These are phyloP conservation scores for Chlorella sp. DNA, from an alignment of 139 green algal species.

Conservation along the genomic window DNA sequence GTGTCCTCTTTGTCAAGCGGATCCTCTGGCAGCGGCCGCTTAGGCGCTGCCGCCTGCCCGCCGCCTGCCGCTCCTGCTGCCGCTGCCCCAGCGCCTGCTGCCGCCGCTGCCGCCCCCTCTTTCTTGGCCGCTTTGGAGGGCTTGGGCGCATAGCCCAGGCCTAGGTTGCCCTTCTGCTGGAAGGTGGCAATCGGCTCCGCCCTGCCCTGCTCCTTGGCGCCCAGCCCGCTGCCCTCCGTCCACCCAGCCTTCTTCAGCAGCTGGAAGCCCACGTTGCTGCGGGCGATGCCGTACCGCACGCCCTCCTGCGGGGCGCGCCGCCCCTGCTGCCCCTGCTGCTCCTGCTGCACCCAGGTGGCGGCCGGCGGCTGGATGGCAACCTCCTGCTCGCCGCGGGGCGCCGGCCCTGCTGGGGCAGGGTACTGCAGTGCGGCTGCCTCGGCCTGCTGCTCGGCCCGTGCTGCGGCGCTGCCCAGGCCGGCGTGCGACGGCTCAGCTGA, in stretches of 20 bases:
- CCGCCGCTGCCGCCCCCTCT: neutral
- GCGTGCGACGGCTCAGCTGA: neutral
- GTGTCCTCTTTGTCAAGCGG: conserved; percentile 29
- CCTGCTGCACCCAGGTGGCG: neutral
- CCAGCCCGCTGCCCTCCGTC: conserved; percentile 58
- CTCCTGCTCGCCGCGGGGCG: neutral
- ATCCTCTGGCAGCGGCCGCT: conserved; percentile 28
- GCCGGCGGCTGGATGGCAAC: neutral
- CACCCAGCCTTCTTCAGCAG: conserved; percentile 69
- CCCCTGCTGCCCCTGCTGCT: neutral
- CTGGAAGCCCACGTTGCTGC: conserved; percentile 40
- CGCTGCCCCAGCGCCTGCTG: neutral
- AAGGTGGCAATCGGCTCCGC: conserved; percentile 33
- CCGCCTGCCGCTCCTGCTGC: neutral
- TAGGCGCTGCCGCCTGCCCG: neutral
- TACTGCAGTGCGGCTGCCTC: conserved; percentile 25
- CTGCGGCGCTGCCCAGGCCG: conserved; percentile 3
- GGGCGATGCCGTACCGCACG: conserved; percentile 20
- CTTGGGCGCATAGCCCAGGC: conserved; percentile 45
- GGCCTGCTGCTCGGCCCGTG: neutral
- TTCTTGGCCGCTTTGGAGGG: neutral
- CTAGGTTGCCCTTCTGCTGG: conserved; percentile 34
- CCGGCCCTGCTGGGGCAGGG: neutral
- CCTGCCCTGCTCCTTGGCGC: conserved; percentile 55
- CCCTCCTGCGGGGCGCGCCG: neutral